Evolutionary conservation across 208 protist genomes (phyloP).

Genomic region (Trypanosoma caninum): DNA sequence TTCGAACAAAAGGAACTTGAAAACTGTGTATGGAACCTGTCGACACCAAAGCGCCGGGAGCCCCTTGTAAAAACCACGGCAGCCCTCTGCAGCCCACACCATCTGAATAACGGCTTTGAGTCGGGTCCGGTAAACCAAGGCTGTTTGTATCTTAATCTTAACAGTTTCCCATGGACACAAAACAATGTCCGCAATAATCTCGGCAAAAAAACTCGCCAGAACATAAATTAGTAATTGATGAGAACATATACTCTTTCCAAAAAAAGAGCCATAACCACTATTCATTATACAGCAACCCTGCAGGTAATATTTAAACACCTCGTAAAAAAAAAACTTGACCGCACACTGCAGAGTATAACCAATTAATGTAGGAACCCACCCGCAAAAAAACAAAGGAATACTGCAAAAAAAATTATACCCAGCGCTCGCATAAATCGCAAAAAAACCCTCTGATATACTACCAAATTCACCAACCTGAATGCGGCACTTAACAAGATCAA

Average conservation of each 20-base stretch:
- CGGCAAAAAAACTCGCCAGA: conserved; percentile 54
- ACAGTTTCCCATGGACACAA: conserved; percentile 75
- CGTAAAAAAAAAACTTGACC: conserved; percentile 78
- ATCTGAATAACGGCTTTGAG: conserved; percentile 39
- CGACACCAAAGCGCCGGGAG: conserved; percentile 88
- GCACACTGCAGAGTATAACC: conserved; percentile 62
- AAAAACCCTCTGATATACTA: conserved; percentile 37
- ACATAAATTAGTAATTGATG: conserved; percentile 41
- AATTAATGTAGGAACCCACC: conserved; percentile 60
- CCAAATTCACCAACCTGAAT: conserved; percentile 77
- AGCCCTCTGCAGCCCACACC: conserved; percentile 55
- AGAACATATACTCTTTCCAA: background rate
- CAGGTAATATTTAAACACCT: conserved; percentile 67
- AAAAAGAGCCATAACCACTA: background rate
- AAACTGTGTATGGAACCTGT: conserved; percentile 95
- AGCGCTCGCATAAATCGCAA: conserved; percentile 33
- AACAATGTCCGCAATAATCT: conserved; percentile 64
- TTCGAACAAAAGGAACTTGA: conserved; percentile 91
- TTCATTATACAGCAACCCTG: background rate
- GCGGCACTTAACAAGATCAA: conserved; percentile 82
- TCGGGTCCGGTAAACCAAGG: conserved; percentile 15
- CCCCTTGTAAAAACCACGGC: conserved; percentile 77
- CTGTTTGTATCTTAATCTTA: conserved; percentile 80
- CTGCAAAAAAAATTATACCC: conserved; percentile 20
- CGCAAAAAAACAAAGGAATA: conserved; percentile 47